Percentiles rank a stretch among this genome's conserved stretches.
These are phyloP conservation scores for Chytridiales sp. DNA, from an alignment of 371 early-diverging fungal species.

Conservation along the genomic window DNA sequence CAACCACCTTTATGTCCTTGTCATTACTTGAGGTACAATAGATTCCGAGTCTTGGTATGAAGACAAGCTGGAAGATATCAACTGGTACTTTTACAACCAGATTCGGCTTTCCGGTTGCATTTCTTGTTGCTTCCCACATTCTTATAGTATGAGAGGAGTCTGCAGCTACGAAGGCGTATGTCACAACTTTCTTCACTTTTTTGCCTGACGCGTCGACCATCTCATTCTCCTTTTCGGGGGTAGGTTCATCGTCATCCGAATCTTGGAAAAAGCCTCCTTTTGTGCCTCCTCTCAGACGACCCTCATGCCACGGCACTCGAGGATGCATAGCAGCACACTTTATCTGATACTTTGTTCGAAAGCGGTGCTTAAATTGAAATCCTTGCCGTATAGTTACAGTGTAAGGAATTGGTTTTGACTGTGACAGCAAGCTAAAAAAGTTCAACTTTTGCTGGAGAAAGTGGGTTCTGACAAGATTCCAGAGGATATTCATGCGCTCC, in stretches of 20 bases:
- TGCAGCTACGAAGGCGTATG: constrained; percentile 28
- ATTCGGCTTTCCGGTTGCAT: constrained; percentile 9
- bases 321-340: constrained; percentile 27
- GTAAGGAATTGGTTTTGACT: constrained; percentile 32
- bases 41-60: constrained; percentile 22
- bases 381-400: constrained; percentile 37
- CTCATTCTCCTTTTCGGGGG: constrained; percentile 8
- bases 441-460: constrained; percentile 12
- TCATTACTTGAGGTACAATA: constrained; percentile 37
- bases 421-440: constrained; percentile 13
- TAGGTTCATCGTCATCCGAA: not conserved
- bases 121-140: constrained; percentile 34
- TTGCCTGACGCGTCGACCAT: constrained; percentile 8
- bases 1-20: constrained; percentile 27
- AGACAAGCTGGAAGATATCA: constrained; percentile 29
- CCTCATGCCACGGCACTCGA: constrained; percentile 34
- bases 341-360: constrained; percentile 26
- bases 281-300: constrained; percentile 5
- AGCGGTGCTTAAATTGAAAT: constrained; percentile 31
- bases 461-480: constrained; percentile 19
- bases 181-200: constrained; percentile 5
- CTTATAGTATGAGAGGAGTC: constrained; percentile 26
- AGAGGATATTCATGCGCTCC: constrained; percentile 22
- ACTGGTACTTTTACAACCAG: constrained; percentile 6
- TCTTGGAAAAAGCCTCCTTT: not conserved